Evolutionary conservation across 768 basidiomycete species (phyloP).

Genomic region (Suillus spraguei): DNA sequence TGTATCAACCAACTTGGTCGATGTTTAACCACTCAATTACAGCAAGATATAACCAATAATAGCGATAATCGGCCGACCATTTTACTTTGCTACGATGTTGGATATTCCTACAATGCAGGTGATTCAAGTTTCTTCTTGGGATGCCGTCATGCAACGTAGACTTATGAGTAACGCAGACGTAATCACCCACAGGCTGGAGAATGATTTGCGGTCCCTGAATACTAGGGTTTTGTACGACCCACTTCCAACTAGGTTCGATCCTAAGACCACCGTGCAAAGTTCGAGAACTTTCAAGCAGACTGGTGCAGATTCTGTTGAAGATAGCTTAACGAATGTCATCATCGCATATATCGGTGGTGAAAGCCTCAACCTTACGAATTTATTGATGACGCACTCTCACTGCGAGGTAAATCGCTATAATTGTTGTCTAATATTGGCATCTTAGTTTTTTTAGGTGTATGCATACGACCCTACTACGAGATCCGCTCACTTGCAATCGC

Average conservation of each 20-base stretch:
- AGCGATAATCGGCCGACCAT: slow-evolving; percentile 33
- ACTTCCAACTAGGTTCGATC: slow-evolving; percentile 32
- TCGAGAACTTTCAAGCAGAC: not conserved
- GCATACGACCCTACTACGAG: slow-evolving; percentile 68
- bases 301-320: slow-evolving; percentile 7
- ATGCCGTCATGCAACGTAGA: not conserved
- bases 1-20: slow-evolving; percentile 48
- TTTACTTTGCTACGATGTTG: slow-evolving; percentile 76
- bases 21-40: slow-evolving; percentile 28
- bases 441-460: slow-evolving; percentile 55
- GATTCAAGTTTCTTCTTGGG: not conserved
- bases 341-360: slow-evolving; percentile 78
- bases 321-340: not conserved
- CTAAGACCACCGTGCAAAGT: slow-evolving; percentile 2
- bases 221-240: slow-evolving; percentile 40
- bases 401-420: slow-evolving; percentile 48
- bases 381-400: slow-evolving; percentile 79
- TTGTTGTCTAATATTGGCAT: not conserved
- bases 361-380: slow-evolving; percentile 77
- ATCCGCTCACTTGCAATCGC: slow-evolving; percentile 57
- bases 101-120: slow-evolving; percentile 72
- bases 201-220: not conserved
- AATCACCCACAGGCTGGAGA: not conserved
- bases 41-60: slow-evolving; percentile 4
- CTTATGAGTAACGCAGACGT: not conserved